Evolutionary conservation across 805 yeast genomes (phyloP), one percentile per base, ranked within the genome.

Genomic region (Candida dendrica): DNA sequence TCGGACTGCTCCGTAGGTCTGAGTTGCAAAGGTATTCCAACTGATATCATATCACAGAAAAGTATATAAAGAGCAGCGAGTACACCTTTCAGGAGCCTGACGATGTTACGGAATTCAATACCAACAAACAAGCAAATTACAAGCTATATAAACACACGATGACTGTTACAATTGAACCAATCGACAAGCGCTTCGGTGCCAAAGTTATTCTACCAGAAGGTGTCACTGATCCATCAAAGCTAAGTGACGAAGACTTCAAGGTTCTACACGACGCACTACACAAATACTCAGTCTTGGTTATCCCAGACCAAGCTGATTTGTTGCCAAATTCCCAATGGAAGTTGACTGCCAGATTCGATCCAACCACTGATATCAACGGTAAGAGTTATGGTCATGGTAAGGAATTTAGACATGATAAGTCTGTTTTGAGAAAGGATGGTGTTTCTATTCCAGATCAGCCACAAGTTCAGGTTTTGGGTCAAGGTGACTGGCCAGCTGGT

Each of bases 381-480:
- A 81, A 84, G 34, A 74, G 75, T 19, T 88, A 88, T 53, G 96
- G 96, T 27, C 96, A 88, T 54, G 90, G 91, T 43, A 83, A 85
- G 58, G 83, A 84, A 46, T 77, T 79, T 60, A 75, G 82, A 48
- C 80, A 81, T 47, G 64, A 69, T 41, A 68, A 75, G 46, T 75
- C 90, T 1, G 86, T 88, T 19, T 72, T 88, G 47, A 78, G 78
- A 47, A 84, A 82, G 56, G 96, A 88, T 57, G 95, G 95, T 36
- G 74, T 75, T 44, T 74, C 89, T 7, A 85, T 87, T 37, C 90
- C 91, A 36, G 61, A 69, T 40, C 89, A 85, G 58, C 95, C 96
- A 2, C 95, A 88, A 60, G 95, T 88, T 17, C 95, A 87, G 66
- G 84, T 87, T 56, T 75, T 88, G 42, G 96, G 96, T 34, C 90